Evolutionary conservation across 2,329 filamentous ascomycete species (phyloP), one percentile per base, ranked within the genome.

Genomic region (Colletotrichum sojae): DNA sequence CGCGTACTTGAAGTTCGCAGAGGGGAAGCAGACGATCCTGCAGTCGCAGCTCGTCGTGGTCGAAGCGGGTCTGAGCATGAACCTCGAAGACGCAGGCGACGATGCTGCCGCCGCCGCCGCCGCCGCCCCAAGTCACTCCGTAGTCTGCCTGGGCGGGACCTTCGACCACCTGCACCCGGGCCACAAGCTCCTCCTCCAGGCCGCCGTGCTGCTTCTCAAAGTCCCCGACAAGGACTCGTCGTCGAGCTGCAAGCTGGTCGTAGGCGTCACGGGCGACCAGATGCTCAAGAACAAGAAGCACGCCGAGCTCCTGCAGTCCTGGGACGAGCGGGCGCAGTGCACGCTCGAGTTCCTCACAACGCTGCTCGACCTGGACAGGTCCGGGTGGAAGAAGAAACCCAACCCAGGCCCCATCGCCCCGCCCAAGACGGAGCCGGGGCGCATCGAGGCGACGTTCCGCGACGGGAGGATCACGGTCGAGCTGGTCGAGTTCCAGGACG

Each of bases 81-180:
- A 81, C 39, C 72, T 80, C 9, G 66, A 69, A n/a, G 40, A 73
- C 18, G 67, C 59, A 16, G 52, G 40, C 18, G 36, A 49, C 25
- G 25, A 15, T 3, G 46, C n/a, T 2, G 1, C 46, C 4, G 40
- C 13, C 40, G 1, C 46, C 4, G 40, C 13, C 40, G 39, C 25
- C 16, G 56, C 54, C 3, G 53, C 57, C 16, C 64, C 64, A 3
- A 73, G 74, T 0, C 80, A 80, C 69, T 67, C 70, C 4, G 76
- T 72, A 3, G 92, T 97, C 57, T 93, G 92, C 60, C 89, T 98
- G 13, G 96, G 95, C 36, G 96, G 96, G 10, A 99, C 96, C 0
- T 99, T 98, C 81, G 96, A 99, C 79, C 94, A 98, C 80, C 87
- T 99, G 22, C 96, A 99, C 78, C 91, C 93, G 4, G 96, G 96